A percentile compares a stretch with the other conserved stretches of the same genome.
Evolutionary conservation across 1,284 basidiomycete genomes (phyloP).

Genomic region (Rhodotorula sp.): DNA sequence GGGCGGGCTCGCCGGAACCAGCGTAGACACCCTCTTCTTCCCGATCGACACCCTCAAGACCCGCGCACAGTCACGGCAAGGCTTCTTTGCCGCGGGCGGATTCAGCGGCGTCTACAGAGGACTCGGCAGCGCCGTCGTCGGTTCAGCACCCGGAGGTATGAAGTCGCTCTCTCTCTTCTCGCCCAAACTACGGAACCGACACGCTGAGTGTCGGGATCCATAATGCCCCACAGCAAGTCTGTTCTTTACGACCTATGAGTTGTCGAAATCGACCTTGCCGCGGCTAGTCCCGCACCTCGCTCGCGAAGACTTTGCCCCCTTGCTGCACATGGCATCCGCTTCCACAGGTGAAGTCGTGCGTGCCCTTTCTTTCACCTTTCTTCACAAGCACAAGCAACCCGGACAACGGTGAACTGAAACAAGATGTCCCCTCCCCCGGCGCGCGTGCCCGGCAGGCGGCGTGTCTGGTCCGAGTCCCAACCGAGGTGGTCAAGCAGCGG

Average conservation of each 20-base stretch:
- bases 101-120: conserved; percentile 92
- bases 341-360: conserved; percentile 48
- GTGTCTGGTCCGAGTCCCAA: conserved; percentile 88
- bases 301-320: conserved; percentile 35
- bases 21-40: conserved; percentile 92
- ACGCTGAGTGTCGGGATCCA: background rate
- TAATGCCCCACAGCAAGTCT: conserved; percentile 65
- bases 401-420: too few relatives aligned
- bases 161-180: background rate
- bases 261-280: conserved; percentile 72
- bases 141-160: conserved; percentile 91
- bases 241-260: conserved; percentile 95
- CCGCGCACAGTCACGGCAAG: conserved; percentile 81
- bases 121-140: conserved; percentile 89
- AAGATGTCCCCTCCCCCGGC: background rate
- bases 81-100: conserved; percentile 81
- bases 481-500: conserved; percentile 87
- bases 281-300: conserved; percentile 21
- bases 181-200: too few relatives aligned
- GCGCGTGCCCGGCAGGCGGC: conserved; percentile 61
- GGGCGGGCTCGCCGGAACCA: conserved; percentile 58
- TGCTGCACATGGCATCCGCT: conserved; percentile 50
- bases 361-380: background rate
- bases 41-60: conserved; percentile 97
- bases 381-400: background rate